Evolutionary conservation across 306 rosid species (phyloP).

Genomic region (Quercus dentata): DNA sequence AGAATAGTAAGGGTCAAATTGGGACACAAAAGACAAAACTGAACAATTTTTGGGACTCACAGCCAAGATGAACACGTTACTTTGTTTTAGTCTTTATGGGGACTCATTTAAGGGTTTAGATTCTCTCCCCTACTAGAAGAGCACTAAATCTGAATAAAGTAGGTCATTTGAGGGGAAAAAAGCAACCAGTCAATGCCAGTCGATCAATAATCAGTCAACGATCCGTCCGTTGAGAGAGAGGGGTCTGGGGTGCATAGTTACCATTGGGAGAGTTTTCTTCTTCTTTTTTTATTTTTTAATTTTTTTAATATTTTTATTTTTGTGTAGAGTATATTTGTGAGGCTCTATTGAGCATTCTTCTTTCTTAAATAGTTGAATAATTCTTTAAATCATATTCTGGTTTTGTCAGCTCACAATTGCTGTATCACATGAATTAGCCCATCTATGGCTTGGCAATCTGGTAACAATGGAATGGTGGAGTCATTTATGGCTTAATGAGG

Average conservation of each 20-base stretch:
- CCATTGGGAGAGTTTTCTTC: no score
- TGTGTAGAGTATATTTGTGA: no score
- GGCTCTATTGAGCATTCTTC: background rate
- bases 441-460: constrained; percentile 74
- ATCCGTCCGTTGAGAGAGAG: no score
- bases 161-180: no score
- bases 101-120: background rate
- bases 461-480: constrained; percentile 79
- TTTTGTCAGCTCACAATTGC: constrained; percentile 36
- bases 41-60: background rate
- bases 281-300: no score
- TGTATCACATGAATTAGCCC: constrained; percentile 63
- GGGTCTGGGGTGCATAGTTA: no score
- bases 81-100: background rate
- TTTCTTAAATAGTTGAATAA: background rate
- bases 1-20: background rate
- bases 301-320: no score
- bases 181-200: no score
- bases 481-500: constrained; percentile 65
- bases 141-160: no score
- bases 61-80: background rate
- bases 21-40: background rate
- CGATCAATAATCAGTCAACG: no score
- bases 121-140: no score
- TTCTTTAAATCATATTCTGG: background rate